These are phyloP conservation scores for Hylodesmum podocarpum DNA, from an alignment of 306 rosid species.

Conservation along the genomic window DNA sequence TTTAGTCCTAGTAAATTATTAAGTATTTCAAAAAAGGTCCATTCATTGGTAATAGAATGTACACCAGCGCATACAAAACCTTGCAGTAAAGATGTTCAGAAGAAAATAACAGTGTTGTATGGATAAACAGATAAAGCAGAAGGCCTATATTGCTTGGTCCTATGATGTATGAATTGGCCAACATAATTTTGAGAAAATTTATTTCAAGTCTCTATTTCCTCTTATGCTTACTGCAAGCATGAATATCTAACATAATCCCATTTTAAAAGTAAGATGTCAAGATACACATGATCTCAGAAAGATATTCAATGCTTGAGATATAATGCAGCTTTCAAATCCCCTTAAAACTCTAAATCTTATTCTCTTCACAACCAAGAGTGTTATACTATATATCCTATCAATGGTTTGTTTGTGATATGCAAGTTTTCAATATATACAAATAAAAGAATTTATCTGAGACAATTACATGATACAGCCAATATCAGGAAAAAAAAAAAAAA, in stretches of 20 bases:
- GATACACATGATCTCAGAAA: background rate
- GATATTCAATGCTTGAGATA: background rate
- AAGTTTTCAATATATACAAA: background rate
- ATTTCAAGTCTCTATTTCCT: background rate
- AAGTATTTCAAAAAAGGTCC: background rate
- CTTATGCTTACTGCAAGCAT: background rate
- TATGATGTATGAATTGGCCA: background rate
- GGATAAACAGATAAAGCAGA: background rate
- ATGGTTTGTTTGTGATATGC: background rate
- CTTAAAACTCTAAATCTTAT: background rate
- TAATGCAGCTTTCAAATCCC: background rate
- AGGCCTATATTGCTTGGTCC: background rate
- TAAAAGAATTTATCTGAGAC: background rate
- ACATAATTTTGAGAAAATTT: background rate
- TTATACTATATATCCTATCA: background rate
- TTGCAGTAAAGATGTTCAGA: background rate
- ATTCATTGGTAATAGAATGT: background rate
- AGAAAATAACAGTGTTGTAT: background rate
- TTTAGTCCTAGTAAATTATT: background rate
- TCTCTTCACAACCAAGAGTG: background rate
- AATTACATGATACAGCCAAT: background rate
- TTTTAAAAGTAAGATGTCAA: background rate
- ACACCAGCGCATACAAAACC: background rate
- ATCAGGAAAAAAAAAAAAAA: slow-evolving; percentile 1
- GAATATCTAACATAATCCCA: background rate